Base-by-base conservation (phyloP, 2,329 filamentous ascomycete species). In the Cytospora schulzeri region DNA sequence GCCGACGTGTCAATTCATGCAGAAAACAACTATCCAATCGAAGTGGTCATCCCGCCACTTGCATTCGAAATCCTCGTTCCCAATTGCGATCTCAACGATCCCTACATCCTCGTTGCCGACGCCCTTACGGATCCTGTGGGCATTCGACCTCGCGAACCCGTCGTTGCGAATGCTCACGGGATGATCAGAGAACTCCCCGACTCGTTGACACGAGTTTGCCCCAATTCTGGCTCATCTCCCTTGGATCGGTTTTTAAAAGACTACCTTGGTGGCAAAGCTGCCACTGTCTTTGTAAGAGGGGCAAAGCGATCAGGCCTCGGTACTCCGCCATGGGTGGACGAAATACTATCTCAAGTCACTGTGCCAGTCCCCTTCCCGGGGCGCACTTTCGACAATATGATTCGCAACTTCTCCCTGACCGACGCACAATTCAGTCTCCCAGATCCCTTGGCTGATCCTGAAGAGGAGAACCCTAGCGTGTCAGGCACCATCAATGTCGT, bases 351-450 rank as follows among this genome's bases (percentile, higher is more conserved):
- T 54, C 92, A 91, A 69, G 85, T 98, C 60, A 93, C 89, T 0
- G 83, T 98, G 0, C 93, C 93, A 3, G 80, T 98, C 8, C 90
- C 92, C 7, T 91, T 98, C 67, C 91, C 92, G 0, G 92, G 92
- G 6, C 87, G 88, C 65, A 88, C 88, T 0, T 89, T 97, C 71
- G 92, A 93, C 69, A 88, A 91, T 68, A 79, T 97, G 19, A 90
- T 99, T 73, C 90, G 89, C 70, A 94, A 95, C 70, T 97, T 98
- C 73, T 91, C 92, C 26, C 80, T 98, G 69, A 87, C 88, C 2
- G 86, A 97, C 73, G 92, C 96, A 50, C 88, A 96, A 71, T 97
- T 99, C 75, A 87, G 86, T 57, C 79, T 99, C 54, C 95, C 95
- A 0, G 87, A 93, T 71, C 90, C 91, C 0, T 85, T 89, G 71